Evolutionary conservation across 371 early-diverging fungal genomes (phyloP), one percentile per base, ranked within the genome.

Genomic region (Mortierella sp.): DNA sequence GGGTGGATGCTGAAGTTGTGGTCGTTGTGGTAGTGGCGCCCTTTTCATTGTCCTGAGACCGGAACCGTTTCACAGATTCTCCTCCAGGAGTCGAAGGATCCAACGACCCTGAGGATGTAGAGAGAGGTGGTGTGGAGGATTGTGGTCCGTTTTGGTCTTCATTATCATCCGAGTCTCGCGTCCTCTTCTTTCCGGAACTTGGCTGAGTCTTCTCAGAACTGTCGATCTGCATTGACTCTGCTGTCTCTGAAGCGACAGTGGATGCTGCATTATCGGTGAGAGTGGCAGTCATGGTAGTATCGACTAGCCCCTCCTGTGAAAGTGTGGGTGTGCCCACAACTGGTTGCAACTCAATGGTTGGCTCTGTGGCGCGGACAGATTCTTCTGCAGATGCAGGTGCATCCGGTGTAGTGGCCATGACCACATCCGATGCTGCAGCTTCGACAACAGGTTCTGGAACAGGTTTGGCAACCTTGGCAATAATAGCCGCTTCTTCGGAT

Each of bases 271-370:
- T 46, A 16, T 30, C 19, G 9, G 18, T 45, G 26, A 60, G 48
- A 7, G 50, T 18, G 6, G 62, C 26, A 12, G 57, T 50, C 29
- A 43, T 53, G 21, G 65, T 69, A 0, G 77, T 77, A 45, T 71
- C 71, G 15, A 75, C 46, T 18, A 75, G 19, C 0, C 75, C 75
- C 21, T 80, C 81, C 58, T 72, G 72, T 15, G 57, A 46, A 7
- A 77, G 29, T 3, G 48, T 46, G 1, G 68, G 68, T 23, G 66
- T 59, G 3, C 60, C 72, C 15, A 21, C 52, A 7, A 62, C 69
- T 2, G 77, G 77, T 14, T 68, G 59, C 25, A 72, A 37, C 16
- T 28, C 21, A 2, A 21, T 23, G 29, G 61, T 47, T 6, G 68
- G 43, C 2, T 21, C 62, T 12, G 50, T 52, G 0, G 60, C 18